Evolutionary conservation across 1,284 basidiomycete species (phyloP).

Genomic region (Austroboletus sp.): DNA sequence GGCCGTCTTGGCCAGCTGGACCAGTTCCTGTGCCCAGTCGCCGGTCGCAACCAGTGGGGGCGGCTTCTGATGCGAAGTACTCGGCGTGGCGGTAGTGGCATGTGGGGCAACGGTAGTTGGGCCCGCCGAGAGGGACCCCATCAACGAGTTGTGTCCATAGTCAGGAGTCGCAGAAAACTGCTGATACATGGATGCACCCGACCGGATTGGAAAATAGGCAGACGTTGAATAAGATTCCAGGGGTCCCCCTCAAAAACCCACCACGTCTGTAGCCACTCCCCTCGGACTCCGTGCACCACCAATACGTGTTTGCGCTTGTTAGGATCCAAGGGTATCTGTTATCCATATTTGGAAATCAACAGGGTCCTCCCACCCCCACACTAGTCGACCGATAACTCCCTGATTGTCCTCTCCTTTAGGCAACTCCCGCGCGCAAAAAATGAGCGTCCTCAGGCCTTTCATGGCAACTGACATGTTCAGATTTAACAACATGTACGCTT

Average conservation of each 20-base stretch:
- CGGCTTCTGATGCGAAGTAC: constrained; percentile 22
- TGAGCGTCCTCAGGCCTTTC: constrained; percentile 82
- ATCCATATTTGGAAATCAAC: background rate
- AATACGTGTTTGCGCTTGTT: constrained; percentile 25
- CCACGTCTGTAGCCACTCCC: background rate
- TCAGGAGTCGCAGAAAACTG: constrained; percentile 34
- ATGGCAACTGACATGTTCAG: constrained; percentile 81
- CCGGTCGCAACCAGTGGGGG: constrained; percentile 61
- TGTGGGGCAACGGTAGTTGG: constrained; percentile 34
- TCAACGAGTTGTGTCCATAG: constrained; percentile 31
- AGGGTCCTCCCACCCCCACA: background rate
- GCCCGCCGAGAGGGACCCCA: constrained; percentile 30
- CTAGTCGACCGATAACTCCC: background rate
- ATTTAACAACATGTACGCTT: constrained; percentile 78
- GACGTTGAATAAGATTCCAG: constrained; percentile 24
- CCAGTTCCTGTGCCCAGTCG: constrained; percentile 77
- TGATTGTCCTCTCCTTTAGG: background rate
- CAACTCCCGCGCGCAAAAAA: constrained; percentile 29
- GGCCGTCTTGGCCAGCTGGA: constrained; percentile 74
- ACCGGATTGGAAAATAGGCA: constrained; percentile 23
- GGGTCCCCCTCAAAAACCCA: constrained; percentile 19
- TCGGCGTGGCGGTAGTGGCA: constrained; percentile 22
- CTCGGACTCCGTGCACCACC: constrained; percentile 28
- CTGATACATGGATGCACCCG: constrained; percentile 32
- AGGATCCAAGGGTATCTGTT: constrained; percentile 21